These are phyloP conservation scores for Litchi chinensis DNA, from an alignment of 345 rosid species.

Conservation along the genomic window DNA sequence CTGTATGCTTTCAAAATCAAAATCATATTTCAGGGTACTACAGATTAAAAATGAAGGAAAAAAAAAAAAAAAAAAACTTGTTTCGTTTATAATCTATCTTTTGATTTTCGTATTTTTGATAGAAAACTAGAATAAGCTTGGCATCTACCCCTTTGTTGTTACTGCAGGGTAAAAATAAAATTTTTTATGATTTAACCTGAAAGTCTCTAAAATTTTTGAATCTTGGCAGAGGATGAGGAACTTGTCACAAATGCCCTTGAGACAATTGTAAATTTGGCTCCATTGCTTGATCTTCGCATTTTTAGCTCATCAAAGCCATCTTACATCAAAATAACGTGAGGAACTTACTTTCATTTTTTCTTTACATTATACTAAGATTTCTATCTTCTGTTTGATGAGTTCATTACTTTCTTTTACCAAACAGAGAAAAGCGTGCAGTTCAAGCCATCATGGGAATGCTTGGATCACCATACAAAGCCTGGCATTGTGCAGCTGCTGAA, in stretches of 20 bases:
- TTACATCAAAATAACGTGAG: slow-evolving; percentile 83
- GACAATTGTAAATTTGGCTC: slow-evolving; percentile 90
- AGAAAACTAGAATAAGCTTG: not conserved
- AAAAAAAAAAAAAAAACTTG: no score
- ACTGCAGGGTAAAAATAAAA: not conserved
- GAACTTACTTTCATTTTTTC: slow-evolving; percentile 12
- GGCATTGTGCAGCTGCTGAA: slow-evolving; percentile 99
- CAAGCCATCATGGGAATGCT: slow-evolving; percentile 90
- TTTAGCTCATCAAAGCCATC: slow-evolving; percentile 87
- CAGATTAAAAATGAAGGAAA: not conserved
- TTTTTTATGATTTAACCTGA: not conserved
- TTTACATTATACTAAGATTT: slow-evolving; percentile 19
- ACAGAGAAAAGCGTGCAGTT: slow-evolving; percentile 89
- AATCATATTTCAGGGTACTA: not conserved
- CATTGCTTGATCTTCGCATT: slow-evolving; percentile 89
- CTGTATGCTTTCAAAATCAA: not conserved
- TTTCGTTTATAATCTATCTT: not conserved
- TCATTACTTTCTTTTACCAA: slow-evolving; percentile 27
- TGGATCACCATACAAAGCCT: slow-evolving; percentile 72
- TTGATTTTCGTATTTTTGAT: not conserved
- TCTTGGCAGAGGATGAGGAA: slow-evolving; percentile 90
- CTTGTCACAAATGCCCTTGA: slow-evolving; percentile 93
- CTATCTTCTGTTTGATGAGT: slow-evolving; percentile 16
- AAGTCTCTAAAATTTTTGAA: slow-evolving; percentile 16
- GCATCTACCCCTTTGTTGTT: not conserved